Evolutionary conservation across 495 filamentous ascomycete genomes (phyloP).

Genomic region (Hyphodiscus hymeniophilus): DNA sequence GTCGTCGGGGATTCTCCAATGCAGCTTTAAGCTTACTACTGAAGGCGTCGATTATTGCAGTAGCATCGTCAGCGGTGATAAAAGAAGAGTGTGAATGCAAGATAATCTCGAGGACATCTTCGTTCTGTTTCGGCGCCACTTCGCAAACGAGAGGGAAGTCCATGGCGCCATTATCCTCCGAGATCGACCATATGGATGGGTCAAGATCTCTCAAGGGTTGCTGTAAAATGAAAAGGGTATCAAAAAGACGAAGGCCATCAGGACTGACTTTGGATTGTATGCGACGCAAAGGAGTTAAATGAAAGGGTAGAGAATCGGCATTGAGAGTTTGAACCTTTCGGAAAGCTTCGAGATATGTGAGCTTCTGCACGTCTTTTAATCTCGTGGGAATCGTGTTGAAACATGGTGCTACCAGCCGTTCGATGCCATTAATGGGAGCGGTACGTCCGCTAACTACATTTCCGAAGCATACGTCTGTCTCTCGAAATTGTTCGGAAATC

Average conservation of each 20-base stretch:
- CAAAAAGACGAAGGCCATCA: constrained; percentile 50
- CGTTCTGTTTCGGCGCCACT: constrained; percentile 43
- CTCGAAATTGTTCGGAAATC: constrained; percentile 41
- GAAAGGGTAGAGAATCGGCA: constrained; percentile 48
- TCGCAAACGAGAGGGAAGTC: constrained; percentile 67
- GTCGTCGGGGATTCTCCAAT: constrained; percentile 22
- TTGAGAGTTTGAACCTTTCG: constrained; percentile 49
- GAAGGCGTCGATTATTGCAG: constrained; percentile 9
- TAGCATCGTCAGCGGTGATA: constrained; percentile 7
- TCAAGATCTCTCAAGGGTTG: constrained; percentile 43
- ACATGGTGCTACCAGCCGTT: constrained; percentile 71
- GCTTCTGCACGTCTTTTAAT: constrained; percentile 28
- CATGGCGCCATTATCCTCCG: constrained; percentile 65
- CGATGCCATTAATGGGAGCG: constrained; percentile 51
- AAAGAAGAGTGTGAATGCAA: constrained; percentile 33
- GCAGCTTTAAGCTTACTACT: constrained; percentile 5
- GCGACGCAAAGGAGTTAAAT: constrained; percentile 59
- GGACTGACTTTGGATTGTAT: constrained; percentile 41
- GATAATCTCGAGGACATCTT: constrained; percentile 35
- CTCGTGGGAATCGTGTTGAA: constrained; percentile 86
- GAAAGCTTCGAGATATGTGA: constrained; percentile 24
- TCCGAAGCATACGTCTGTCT: constrained; percentile 69
- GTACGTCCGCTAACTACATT: constrained; percentile 70
- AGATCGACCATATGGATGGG: constrained; percentile 51
- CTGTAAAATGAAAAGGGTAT: constrained; percentile 71